phyloP scores from a whole-genome alignment of 2,329 filamentous ascomycete species.

The Pseudogymnoascus sp. region DNA sequence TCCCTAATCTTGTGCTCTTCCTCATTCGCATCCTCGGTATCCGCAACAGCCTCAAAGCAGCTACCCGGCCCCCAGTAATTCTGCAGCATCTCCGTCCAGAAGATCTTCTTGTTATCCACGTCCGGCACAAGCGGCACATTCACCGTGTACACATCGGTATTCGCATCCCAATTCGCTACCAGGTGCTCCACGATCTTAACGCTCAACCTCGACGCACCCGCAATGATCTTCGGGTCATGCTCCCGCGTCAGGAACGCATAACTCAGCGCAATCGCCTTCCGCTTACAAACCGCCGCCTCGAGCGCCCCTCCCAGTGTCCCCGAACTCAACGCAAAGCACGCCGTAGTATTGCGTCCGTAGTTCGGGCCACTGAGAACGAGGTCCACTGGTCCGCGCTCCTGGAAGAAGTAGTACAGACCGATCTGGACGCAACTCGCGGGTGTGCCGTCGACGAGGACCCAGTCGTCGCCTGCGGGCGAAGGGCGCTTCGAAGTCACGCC shows the following conservation, averaged over 20 bases:
- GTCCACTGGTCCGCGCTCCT: slow-evolving; percentile 62
- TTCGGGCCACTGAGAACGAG: slow-evolving; percentile 74
- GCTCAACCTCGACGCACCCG: slow-evolving; percentile 63
- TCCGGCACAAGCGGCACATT: slow-evolving; percentile 81
- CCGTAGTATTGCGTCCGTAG: slow-evolving; percentile 74
- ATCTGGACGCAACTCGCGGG: slow-evolving; percentile 77
- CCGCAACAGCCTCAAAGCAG: slow-evolving; percentile 75
- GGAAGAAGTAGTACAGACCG: slow-evolving; percentile 70
- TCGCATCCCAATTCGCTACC: slow-evolving; percentile 62
- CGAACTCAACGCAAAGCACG: slow-evolving; percentile 68
- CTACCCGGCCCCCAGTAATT: slow-evolving; percentile 82
- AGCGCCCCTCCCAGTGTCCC: slow-evolving; percentile 71
- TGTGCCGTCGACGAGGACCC: slow-evolving; percentile 73
- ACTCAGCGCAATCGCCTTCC: slow-evolving; percentile 68
- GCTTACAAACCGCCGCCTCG: slow-evolving; percentile 64
- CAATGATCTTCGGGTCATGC: slow-evolving; percentile 75
- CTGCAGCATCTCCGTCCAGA: slow-evolving; percentile 82
- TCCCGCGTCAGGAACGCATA: slow-evolving; percentile 85
- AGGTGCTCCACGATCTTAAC: slow-evolving; percentile 74
- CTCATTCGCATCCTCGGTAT: slow-evolving; percentile 53
- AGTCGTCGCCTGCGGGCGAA: slow-evolving; percentile 58
- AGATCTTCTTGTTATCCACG: slow-evolving; percentile 59
- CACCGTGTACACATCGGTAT: slow-evolving; percentile 78
- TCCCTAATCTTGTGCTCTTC: slow-evolving; percentile 69
- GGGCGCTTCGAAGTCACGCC: slow-evolving; percentile 54